Conservation (phyloP, 2,329 filamentous ascomycete species). For the Xylaria sp. region DNA sequence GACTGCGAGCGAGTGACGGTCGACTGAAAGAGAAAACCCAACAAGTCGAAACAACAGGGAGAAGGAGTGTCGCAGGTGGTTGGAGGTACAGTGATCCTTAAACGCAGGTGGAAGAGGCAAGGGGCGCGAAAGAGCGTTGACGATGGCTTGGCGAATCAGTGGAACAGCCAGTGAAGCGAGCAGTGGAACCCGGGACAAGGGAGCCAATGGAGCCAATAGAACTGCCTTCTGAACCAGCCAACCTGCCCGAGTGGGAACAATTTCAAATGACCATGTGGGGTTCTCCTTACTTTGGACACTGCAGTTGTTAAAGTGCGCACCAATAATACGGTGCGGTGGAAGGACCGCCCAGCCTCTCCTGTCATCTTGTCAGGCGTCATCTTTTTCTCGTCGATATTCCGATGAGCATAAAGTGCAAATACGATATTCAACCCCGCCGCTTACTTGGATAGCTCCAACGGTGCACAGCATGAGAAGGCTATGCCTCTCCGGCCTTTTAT, state of each 20-base stretch:
- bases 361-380: background rate
- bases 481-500: background rate
- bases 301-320: background rate
- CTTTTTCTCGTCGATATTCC: background rate
- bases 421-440: background rate
- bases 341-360: constrained; percentile 7
- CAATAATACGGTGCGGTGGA: constrained; percentile 7
- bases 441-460: background rate
- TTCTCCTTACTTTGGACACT: background rate
- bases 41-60: constrained; percentile 35
- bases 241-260: constrained; percentile 20
- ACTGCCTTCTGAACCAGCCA: background rate
- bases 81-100: constrained; percentile 31
- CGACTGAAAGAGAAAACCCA: constrained; percentile 23
- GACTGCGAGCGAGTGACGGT: constrained; percentile 23
- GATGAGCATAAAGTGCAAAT: background rate
- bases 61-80: constrained; percentile 31
- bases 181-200: background rate
- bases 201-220: constrained; percentile 7
- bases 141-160: constrained; percentile 32
- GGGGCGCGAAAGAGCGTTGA: constrained; percentile 19
- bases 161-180: background rate
- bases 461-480: background rate
- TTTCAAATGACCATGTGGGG: constrained; percentile 18
- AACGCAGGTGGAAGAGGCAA: constrained; percentile 23